Evolutionary conservation across 139 green algal genomes (phyloP), one percentile per base, ranked within the genome.

Genomic region (Picochlorum costavermella): DNA sequence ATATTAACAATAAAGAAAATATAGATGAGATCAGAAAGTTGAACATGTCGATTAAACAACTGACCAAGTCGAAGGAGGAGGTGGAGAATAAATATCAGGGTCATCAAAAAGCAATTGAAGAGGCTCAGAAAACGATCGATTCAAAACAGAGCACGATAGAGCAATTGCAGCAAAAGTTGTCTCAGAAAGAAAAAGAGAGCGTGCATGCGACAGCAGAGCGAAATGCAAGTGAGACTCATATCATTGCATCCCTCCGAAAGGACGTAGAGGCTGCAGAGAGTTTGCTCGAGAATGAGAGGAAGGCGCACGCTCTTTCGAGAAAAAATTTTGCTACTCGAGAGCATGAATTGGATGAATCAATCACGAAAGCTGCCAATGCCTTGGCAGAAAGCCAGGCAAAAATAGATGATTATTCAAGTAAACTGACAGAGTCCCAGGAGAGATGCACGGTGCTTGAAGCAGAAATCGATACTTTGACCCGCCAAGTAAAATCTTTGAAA

Each of bases 211-310:
- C 74, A 14, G 63, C 43, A 9, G 67, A 67, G 9, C 28, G 53
- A 6, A 82, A 68, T 75, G 77, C 69, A 43, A 71, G 74, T 60
- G 74, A 78, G 62, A 65, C 44, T 30, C 63, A 70, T 6, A 59
- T 77, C 29, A 37, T 84, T 29, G 53, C 61, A 67, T 72, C 77
- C 23, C 61, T 92, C 43, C 68, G 80, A 3, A 58, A 64, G 4
- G 75, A 88, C 70, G 62, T 89, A 29, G 60, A 74, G 3, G 29
- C 50, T 11, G 69, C 70, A 17, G 85, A 92, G 70, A n/a, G 31
- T 13, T 67, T 63, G 16, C 69, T 88, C 49, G 82, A 88, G 8
- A 61, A 75, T 29, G 85, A 92, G 72, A 70, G 81, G 6, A 58
- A 64, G 4, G 75, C 73, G 23, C 72, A 78, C 37, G 61, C 14